phyloP scores from a whole-genome alignment of 169 alveolate genomes.

The Pseudocohnilembus persalinus region DNA sequence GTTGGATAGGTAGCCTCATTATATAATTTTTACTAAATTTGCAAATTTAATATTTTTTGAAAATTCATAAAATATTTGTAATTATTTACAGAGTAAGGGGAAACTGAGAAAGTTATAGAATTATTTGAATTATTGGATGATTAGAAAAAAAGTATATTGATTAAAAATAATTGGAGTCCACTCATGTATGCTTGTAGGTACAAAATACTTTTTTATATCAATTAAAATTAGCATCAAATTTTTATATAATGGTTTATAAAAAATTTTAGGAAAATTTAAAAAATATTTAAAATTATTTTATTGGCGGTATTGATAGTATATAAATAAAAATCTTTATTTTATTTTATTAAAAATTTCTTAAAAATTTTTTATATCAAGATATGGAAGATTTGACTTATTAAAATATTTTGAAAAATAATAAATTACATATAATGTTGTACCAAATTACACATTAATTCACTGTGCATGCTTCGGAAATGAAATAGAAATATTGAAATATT shows the following conservation, averaged over 20 bases:
- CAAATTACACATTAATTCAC: slow-evolving; percentile 6
- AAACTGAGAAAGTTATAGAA: slow-evolving; percentile 18
- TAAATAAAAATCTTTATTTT: no score
- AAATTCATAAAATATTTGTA: not conserved
- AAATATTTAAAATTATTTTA: no score
- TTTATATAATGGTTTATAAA: no score
- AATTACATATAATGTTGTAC: not conserved
- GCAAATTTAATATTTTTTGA: no score
- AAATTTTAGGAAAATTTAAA: no score
- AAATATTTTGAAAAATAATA: slow-evolving; percentile 2
- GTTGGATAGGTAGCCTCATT: slow-evolving; percentile 16
- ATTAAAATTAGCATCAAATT: no score
- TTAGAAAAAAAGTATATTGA: not conserved
- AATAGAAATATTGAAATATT: slow-evolving; percentile 2
- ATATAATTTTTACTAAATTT: not conserved
- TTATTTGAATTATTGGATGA: slow-evolving; percentile 5
- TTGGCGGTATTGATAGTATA: not conserved
- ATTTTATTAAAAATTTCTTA: no score
- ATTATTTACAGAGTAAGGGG: slow-evolving; percentile 1
- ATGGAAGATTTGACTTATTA: slow-evolving; percentile 11
- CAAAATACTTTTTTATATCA: no score
- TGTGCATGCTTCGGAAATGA: slow-evolving; percentile 28
- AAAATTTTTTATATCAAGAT: no score
- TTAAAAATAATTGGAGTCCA: slow-evolving; percentile 17
- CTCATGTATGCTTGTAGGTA: slow-evolving; percentile 23